phyloP scores from a whole-genome alignment of 169 alveolate species.

The Plasmodium gonderi region DNA sequence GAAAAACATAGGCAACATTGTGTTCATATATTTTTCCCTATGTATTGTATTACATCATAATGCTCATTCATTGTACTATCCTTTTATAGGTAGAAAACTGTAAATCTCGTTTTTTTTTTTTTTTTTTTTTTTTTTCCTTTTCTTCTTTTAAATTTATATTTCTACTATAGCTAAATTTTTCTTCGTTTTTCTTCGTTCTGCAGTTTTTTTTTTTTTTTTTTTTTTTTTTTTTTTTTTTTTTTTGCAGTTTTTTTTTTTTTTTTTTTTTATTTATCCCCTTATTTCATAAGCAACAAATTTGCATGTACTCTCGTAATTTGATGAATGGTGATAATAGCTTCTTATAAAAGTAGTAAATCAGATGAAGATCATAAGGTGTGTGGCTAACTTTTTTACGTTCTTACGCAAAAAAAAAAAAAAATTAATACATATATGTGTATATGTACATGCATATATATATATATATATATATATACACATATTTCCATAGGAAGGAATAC shows the following conservation, averaged over 20 bases:
- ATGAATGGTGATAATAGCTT: background rate
- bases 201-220: background rate
- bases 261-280: background rate
- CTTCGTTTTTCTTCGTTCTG: too few relatives aligned
- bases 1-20: background rate
- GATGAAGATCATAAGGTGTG: background rate
- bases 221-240: background rate
- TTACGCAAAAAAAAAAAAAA: background rate
- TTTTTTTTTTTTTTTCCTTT: background rate
- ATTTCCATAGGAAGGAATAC: too few relatives aligned
- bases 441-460: background rate
- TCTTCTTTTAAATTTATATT: too few relatives aligned
- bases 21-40: background rate
- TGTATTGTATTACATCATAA: slow-evolving; percentile 58
- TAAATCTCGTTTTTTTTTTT: background rate
- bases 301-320: background rate
- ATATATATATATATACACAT: background rate
- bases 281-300: background rate
- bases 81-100: background rate
- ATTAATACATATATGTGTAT: background rate
- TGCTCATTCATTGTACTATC: slow-evolving; percentile 67
- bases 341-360: background rate
- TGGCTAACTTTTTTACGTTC: background rate
- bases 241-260: background rate
- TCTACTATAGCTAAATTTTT: too few relatives aligned